Evolutionary conservation across 2,329 filamentous ascomycete species (phyloP).

Genomic region (Didymellaceae sp.): DNA sequence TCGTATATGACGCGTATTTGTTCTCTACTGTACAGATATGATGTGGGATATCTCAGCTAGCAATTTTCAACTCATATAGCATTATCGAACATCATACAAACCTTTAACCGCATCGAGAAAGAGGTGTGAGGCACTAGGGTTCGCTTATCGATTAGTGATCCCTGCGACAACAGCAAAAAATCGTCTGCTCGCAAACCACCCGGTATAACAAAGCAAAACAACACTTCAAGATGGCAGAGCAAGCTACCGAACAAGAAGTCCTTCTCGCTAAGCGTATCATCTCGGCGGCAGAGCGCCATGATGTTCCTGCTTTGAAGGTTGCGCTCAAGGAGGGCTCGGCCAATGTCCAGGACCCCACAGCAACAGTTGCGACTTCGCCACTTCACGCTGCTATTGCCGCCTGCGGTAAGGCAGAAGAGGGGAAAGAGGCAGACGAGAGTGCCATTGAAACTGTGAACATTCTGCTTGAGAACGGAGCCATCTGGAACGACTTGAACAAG

Average conservation of each 20-base stretch:
- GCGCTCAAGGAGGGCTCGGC: slow-evolving; percentile 46
- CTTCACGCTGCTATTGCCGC: slow-evolving; percentile 45
- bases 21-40: too few relatives aligned
- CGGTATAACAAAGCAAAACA: slow-evolving; percentile 2
- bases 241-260: slow-evolving; percentile 45
- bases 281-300: slow-evolving; percentile 45
- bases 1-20: too few relatives aligned
- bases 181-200: neutral
- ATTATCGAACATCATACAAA: too few relatives aligned
- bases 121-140: slow-evolving; percentile 4
- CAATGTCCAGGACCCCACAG: slow-evolving; percentile 47
- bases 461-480: slow-evolving; percentile 47
- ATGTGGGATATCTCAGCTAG: too few relatives aligned
- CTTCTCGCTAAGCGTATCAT: slow-evolving; percentile 48
- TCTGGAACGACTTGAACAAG: slow-evolving; percentile 49
- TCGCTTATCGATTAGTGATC: slow-evolving; percentile 26
- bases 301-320: slow-evolving; percentile 42
- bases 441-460: slow-evolving; percentile 41
- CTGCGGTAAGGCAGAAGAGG: slow-evolving; percentile 40
- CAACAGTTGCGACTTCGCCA: slow-evolving; percentile 42
- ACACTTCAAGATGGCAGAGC: slow-evolving; percentile 33
- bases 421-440: slow-evolving; percentile 36
- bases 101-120: neutral
- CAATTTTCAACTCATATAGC: neutral
- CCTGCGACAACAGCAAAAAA: slow-evolving; percentile 15